Evolutionary conservation across 2,329 filamentous ascomycete genomes (phyloP).

Genomic region (Monilinia fructigena): DNA sequence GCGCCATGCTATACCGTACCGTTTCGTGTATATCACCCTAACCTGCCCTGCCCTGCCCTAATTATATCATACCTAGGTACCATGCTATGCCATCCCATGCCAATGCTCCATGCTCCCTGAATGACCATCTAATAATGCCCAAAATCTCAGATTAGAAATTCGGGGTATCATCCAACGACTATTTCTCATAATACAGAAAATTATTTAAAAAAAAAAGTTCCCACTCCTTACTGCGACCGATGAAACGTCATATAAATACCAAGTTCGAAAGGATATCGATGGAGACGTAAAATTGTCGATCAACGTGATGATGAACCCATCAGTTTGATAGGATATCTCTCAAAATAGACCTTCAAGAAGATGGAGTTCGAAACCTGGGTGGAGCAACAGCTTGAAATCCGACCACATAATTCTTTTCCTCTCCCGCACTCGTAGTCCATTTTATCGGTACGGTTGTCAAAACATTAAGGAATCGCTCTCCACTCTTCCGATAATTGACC

Average conservation of each 20-base stretch:
- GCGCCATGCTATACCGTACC: neutral
- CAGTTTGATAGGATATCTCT: neutral
- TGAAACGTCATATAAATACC: neutral
- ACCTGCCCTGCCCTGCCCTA: neutral
- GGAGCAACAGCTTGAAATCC: conserved; percentile 31
- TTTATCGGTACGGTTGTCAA: conserved; percentile 90
- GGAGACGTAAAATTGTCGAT: neutral
- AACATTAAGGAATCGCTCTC: conserved; percentile 88
- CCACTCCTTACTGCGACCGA: neutral
- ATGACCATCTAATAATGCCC: conserved; percentile 18
- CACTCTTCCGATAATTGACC: conserved; percentile 91
- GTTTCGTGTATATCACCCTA: neutral
- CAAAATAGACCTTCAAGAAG: neutral
- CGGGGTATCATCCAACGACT: neutral
- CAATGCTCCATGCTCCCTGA: neutral
- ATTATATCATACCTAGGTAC: too few species aligned
- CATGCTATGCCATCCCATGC: neutral
- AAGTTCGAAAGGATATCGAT: neutral
- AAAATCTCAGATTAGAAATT: neutral
- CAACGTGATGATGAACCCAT: neutral
- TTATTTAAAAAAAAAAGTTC: neutral
- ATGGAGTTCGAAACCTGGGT: neutral
- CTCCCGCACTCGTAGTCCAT: conserved; percentile 54
- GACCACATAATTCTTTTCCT: conserved; percentile 30
- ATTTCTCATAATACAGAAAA: conserved; percentile 1